Evolutionary conservation across 1,284 basidiomycete species (phyloP).

Genomic region (Termitomyces sp.): DNA sequence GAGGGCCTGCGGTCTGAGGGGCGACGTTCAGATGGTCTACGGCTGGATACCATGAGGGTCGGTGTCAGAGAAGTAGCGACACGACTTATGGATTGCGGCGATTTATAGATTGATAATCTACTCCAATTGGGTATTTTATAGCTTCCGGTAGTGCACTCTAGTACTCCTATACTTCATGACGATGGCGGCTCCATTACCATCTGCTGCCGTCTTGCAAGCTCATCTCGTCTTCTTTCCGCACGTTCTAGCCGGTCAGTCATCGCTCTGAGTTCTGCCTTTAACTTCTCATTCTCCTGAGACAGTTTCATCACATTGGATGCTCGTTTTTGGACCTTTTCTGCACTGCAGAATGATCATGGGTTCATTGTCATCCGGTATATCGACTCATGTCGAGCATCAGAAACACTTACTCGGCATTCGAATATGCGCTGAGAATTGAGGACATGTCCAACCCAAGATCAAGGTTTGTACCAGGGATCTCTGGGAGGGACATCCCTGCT

Average conservation of each 20-base stretch:
- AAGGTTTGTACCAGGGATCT: constrained; percentile 51
- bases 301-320: constrained; percentile 72
- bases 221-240: constrained; percentile 58
- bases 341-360: constrained; percentile 31
- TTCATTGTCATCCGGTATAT: constrained; percentile 13
- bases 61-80: not conserved
- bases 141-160: constrained; percentile 5
- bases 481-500: constrained; percentile 45
- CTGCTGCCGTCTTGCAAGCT: constrained; percentile 44
- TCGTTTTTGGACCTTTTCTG: constrained; percentile 64
- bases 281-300: constrained; percentile 70
- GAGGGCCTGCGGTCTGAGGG: constrained; percentile 38
- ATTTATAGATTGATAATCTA: constrained; percentile 9
- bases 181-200: constrained; percentile 29
- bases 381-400: constrained; percentile 8
- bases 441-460: constrained; percentile 51
- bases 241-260: constrained; percentile 72
- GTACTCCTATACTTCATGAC: constrained; percentile 15
- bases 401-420: constrained; percentile 32
- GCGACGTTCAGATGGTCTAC: constrained; percentile 34
- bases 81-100: not conserved
- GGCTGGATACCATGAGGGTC: constrained; percentile 18
- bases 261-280: constrained; percentile 66
- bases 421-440: constrained; percentile 26
- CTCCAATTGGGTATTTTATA: constrained; percentile 6